phyloP scores from a whole-genome alignment of 768 basidiomycete species.

The Termitomyces sp. region DNA sequence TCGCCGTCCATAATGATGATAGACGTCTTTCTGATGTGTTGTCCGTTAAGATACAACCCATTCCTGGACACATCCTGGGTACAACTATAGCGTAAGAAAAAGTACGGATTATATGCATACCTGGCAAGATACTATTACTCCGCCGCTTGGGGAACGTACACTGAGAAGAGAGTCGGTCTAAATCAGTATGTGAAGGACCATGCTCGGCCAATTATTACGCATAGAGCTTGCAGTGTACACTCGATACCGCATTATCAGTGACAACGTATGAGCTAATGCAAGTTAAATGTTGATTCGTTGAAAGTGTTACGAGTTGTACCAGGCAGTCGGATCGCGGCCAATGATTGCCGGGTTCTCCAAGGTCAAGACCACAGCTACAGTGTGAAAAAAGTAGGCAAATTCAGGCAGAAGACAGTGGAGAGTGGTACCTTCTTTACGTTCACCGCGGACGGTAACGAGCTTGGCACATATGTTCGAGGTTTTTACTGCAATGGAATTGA shows the following conservation, averaged over 20 bases:
- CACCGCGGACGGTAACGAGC: conserved; percentile 54
- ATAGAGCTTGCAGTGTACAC: conserved; percentile 72
- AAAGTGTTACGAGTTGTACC: conserved; percentile 32
- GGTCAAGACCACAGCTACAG: conserved; percentile 51
- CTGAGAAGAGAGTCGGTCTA: conserved; percentile 26
- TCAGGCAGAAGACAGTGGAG: background rate
- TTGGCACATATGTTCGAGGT: conserved; percentile 63
- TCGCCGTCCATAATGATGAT: conserved; percentile 79
- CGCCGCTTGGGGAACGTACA: conserved; percentile 64
- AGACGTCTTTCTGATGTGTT: conserved; percentile 58
- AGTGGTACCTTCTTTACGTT: conserved; percentile 56
- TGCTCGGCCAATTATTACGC: conserved; percentile 42
- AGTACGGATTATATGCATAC: conserved; percentile 26
- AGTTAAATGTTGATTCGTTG: background rate
- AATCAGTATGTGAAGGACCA: background rate
- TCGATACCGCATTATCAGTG: conserved; percentile 57
- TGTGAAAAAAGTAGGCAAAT: background rate
- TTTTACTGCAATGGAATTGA: background rate
- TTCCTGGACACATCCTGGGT: conserved; percentile 67
- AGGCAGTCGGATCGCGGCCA: conserved; percentile 64
- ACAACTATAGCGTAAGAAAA: background rate
- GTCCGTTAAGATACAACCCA: conserved; percentile 65
- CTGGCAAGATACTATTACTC: conserved; percentile 75
- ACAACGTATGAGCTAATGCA: conserved; percentile 56
- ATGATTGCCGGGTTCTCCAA: conserved; percentile 61